Conservation (phyloP, 345 rosid species). For the Heritiera littoralis region DNA sequence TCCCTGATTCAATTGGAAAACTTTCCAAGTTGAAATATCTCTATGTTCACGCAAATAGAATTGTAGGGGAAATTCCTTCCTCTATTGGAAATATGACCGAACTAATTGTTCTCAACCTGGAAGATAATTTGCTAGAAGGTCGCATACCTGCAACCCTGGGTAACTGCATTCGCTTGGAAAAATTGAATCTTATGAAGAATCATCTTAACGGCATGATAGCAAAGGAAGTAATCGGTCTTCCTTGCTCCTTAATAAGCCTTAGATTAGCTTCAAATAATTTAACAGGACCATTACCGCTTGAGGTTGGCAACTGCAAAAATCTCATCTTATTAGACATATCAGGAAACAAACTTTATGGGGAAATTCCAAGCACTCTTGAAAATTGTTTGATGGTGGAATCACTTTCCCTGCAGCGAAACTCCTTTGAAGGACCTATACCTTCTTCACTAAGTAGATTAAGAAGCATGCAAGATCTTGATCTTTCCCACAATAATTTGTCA, state of each 20-base stretch:
- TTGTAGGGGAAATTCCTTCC: slow-evolving; percentile 19
- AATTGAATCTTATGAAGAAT: slow-evolving; percentile 7
- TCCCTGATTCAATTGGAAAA: slow-evolving; percentile 25
- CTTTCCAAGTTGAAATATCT: slow-evolving; percentile 1
- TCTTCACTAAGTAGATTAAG: slow-evolving; percentile 13
- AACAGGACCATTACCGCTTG: neutral
- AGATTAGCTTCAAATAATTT: slow-evolving; percentile 11
- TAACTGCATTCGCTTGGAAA: neutral
- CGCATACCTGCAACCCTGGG: slow-evolving; percentile 26
- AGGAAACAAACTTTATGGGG: neutral
- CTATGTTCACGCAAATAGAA: neutral
- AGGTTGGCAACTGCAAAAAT: slow-evolving; percentile 16
- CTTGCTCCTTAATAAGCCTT: neutral
- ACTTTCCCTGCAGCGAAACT: neutral
- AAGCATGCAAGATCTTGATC: slow-evolving; percentile 20
- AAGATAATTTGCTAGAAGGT: slow-evolving; percentile 24
- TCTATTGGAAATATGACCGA: slow-evolving; percentile 10
- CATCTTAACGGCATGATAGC: slow-evolving; percentile 24
- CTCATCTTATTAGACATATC: slow-evolving; percentile 4
- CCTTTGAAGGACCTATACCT: slow-evolving; percentile 27
- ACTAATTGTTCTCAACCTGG: neutral
- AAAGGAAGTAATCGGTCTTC: slow-evolving; percentile 8
- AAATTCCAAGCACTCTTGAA: neutral
- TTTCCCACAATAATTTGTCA: slow-evolving; percentile 28
- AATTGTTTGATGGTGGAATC: slow-evolving; percentile 7